phyloP scores from a whole-genome alignment of 805 yeast genomes.

The Yamadazyma ubonensis region DNA sequence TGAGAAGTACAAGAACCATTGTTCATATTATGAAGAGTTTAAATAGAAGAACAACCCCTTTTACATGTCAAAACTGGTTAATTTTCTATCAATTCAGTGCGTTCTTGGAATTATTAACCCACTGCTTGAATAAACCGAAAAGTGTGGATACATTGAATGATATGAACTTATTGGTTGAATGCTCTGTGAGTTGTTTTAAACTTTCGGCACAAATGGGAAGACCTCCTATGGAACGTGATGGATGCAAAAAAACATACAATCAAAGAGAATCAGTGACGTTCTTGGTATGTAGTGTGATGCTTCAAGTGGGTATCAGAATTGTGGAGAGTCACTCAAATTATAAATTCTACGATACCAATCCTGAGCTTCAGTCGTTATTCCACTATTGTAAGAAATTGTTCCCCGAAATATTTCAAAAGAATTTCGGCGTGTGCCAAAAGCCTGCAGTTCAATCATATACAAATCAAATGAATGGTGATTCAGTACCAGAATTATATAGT shows the following conservation, averaged over 20 bases:
- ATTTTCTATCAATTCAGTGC: constrained; percentile 34
- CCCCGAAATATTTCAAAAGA: constrained; percentile 19
- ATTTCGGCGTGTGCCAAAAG: too few relatives aligned
- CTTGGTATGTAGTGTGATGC: constrained; percentile 20
- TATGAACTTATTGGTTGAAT: constrained; percentile 26
- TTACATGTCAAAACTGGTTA: constrained; percentile 32
- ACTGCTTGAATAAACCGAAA: constrained; percentile 31
- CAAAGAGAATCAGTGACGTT: constrained; percentile 22
- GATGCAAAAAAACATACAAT: constrained; percentile 7
- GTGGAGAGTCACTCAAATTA: constrained; percentile 21
- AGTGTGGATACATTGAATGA: constrained; percentile 28
- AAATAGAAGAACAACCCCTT: constrained; percentile 19
- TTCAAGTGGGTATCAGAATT: constrained; percentile 22
- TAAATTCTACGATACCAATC: constrained; percentile 18
- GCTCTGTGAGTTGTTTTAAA: constrained; percentile 15
- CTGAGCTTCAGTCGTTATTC: constrained; percentile 19
- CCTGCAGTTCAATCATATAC: too few relatives aligned
- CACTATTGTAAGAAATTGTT: constrained; percentile 18
- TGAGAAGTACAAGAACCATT: constrained; percentile 39
- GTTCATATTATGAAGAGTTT: constrained; percentile 24
- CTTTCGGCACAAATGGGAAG: constrained; percentile 5
- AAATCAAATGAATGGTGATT: too few relatives aligned
- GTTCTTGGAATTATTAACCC: constrained; percentile 26
- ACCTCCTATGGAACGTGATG: not conserved
- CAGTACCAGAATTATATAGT: not conserved